phyloP scores from a whole-genome alignment of 2,329 filamentous ascomycete genomes.

The Ilyonectria sp. region DNA sequence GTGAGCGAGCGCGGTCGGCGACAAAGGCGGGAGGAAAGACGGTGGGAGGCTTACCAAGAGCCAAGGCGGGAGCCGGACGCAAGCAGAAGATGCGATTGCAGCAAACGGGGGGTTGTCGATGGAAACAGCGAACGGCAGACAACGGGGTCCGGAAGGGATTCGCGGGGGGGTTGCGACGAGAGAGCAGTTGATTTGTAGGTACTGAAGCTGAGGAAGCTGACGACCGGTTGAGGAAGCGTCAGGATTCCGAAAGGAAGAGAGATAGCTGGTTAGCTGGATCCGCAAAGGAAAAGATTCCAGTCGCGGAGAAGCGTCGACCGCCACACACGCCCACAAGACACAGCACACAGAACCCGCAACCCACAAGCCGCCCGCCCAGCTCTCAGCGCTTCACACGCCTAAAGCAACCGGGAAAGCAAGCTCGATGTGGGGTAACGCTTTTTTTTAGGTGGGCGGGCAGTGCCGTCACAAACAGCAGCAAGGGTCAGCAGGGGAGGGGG shows the following conservation, averaged over 20 bases:
- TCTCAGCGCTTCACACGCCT: constrained; percentile 36
- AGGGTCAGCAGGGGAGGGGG: constrained; percentile 41
- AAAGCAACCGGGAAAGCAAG: constrained; percentile 36
- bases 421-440: constrained; percentile 48
- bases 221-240: constrained; percentile 38
- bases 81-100: constrained; percentile 31
- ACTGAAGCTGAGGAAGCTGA: constrained; percentile 22
- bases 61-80: constrained; percentile 37
- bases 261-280: constrained; percentile 37
- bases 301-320: constrained; percentile 45
- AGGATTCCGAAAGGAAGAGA: constrained; percentile 41
- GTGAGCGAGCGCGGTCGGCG: constrained; percentile 45
- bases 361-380: constrained; percentile 42
- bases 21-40: constrained; percentile 39
- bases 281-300: constrained; percentile 51
- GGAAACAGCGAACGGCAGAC: constrained; percentile 27
- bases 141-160: constrained; percentile 14
- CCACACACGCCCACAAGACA: constrained; percentile 37
- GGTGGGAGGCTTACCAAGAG: constrained; percentile 43
- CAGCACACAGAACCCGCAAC: constrained; percentile 17
- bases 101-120: constrained; percentile 26
- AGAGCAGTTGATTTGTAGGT: constrained; percentile 32
- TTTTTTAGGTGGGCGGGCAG: constrained; percentile 48
- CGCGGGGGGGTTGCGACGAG: constrained; percentile 3
- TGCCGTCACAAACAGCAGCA: constrained; percentile 48